Conservation (phyloP, 257 asterid species). For the Primulina huaijiensis region DNA sequence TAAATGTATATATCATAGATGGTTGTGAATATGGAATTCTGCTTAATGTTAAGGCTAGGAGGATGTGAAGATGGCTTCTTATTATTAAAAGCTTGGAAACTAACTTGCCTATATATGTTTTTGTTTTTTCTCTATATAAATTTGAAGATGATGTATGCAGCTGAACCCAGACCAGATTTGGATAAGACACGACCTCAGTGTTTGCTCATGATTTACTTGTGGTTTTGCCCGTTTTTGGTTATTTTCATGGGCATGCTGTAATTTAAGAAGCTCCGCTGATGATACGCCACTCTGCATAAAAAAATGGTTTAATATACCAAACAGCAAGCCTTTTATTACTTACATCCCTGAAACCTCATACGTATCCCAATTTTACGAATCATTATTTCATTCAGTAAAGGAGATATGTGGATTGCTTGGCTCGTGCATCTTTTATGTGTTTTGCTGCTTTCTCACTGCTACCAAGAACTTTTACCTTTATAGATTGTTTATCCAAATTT, state of each 20-base stretch:
- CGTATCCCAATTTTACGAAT: background rate
- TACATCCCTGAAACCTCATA: constrained; percentile 1
- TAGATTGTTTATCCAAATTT: background rate
- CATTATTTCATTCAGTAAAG: background rate
- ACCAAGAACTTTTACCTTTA: background rate
- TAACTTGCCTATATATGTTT: background rate
- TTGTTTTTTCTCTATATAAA: background rate
- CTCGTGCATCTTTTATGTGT: constrained; percentile 4
- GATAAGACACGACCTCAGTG: background rate
- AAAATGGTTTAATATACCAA: too few relatives aligned
- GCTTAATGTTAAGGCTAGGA: background rate
- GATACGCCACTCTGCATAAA: background rate
- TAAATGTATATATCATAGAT: too few relatives aligned
- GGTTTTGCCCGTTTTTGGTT: background rate
- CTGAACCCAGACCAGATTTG: background rate
- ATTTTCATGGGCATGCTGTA: background rate
- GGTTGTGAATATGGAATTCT: background rate
- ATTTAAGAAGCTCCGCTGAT: background rate
- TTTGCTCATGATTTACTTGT: background rate
- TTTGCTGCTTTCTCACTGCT: background rate
- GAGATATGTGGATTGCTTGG: background rate
- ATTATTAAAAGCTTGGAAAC: background rate
- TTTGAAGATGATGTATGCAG: background rate
- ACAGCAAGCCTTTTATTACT: background rate
- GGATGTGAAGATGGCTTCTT: background rate